Evolutionary conservation across 2,329 filamentous ascomycete genomes (phyloP), one percentile per base, ranked within the genome.

Genomic region (Ilyonectria mors-panacis): DNA sequence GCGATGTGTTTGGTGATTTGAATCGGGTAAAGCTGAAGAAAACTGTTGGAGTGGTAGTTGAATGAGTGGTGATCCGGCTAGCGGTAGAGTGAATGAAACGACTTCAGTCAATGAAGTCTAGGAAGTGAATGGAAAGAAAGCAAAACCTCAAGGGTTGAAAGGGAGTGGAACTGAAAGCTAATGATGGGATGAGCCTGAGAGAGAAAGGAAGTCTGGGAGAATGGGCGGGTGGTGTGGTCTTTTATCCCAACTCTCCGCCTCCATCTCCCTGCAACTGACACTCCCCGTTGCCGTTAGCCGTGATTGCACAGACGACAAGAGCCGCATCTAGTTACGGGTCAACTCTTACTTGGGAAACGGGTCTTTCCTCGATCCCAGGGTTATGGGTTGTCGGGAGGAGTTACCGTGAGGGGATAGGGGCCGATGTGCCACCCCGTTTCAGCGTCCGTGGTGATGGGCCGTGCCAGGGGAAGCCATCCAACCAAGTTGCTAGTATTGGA

Each of bases 61-160:
- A 71, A 62, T 33, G 59, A 50, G 26, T 53, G 57, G 61, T 61
- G 63, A 48, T 70, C 73, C 72, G 71, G 55, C 74, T 76, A 56
- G 75, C 75, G 74, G 74, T 21, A 67, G 68, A 75, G 75, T 72
- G 72, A 75, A 66, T 57, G 59, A 69, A 73, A 64, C 66, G 63
- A 72, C 76, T 77, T 78, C 76, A 78, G 50, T 78, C 76, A 78
- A 78, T 78, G 76, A 78, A 78, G 76, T 60, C 65, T 69, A 56
- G 45, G 60, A 71, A 69, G 68, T 65, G 66, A 68, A 71, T 70
- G 70, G 57, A 77, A 75, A 63, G 70, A 68, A 72, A 65, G 58
- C 61, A 73, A 74, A 69, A 67, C 65, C 55, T 67, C 68, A 50
- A 64, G 59, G 47, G 69, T 53, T 62, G 68, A 48, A 70, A 75